phyloP scores from a whole-genome alignment of 805 yeast species.

The Hanseniaspora jakobsenii region DNA sequence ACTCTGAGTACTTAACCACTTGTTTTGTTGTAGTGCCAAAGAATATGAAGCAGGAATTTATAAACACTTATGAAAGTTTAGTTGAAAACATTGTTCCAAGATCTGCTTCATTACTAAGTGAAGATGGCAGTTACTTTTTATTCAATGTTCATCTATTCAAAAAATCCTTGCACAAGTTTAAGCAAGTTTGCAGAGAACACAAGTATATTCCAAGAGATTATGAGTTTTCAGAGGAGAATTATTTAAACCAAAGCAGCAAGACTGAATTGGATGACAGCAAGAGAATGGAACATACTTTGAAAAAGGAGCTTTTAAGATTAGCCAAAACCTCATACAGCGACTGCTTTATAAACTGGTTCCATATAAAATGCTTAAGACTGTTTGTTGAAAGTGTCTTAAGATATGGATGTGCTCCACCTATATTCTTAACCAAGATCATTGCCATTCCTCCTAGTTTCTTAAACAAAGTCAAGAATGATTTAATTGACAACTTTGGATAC shows the following conservation, averaged over 20 bases:
- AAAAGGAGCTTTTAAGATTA: slow-evolving; percentile 67
- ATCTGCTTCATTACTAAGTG: slow-evolving; percentile 56
- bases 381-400: slow-evolving; percentile 90
- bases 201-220: slow-evolving; percentile 92
- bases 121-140: slow-evolving; percentile 62
- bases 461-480: slow-evolving; percentile 52
- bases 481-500: slow-evolving; percentile 69
- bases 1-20: slow-evolving; percentile 77
- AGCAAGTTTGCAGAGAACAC: slow-evolving; percentile 60
- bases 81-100: slow-evolving; percentile 83
- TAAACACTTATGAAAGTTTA: slow-evolving; percentile 61
- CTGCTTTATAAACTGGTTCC: slow-evolving; percentile 75
- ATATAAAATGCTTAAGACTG: slow-evolving; percentile 72
- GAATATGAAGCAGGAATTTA: slow-evolving; percentile 45
- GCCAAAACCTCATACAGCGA: slow-evolving; percentile 86
- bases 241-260: slow-evolving; percentile 54
- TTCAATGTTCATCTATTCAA: slow-evolving; percentile 77
- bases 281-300: slow-evolving; percentile 58
- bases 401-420: slow-evolving; percentile 95
- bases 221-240: slow-evolving; percentile 73
- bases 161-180: slow-evolving; percentile 61
- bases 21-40: slow-evolving; percentile 83
- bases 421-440: slow-evolving; percentile 47
- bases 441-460: slow-evolving; percentile 37
- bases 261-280: slow-evolving; percentile 68